A percentile compares a stretch with the other conserved stretches of the same genome.
These are phyloP conservation scores for Globisporangium iwayamae DNA, from an alignment of 352 stramenopile species.

Conservation along the genomic window DNA sequence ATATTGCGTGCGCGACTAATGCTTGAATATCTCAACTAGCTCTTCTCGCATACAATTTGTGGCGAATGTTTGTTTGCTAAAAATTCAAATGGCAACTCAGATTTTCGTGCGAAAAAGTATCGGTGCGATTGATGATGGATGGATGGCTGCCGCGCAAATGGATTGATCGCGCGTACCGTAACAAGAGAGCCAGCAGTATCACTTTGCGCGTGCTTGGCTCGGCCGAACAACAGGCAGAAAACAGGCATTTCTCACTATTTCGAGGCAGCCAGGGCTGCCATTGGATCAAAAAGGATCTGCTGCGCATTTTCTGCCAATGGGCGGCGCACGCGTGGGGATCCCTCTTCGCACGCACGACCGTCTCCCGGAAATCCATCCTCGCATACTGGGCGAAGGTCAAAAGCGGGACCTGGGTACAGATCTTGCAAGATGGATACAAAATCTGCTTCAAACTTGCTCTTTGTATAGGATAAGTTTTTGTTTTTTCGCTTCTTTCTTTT, in stretches of 20 bases:
- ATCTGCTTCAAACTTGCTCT: neutral
- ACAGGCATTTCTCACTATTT: neutral
- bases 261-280: neutral
- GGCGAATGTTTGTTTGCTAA: neutral
- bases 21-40: too few relatives aligned
- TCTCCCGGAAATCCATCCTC: conserved; percentile 6
- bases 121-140: neutral
- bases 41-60: neutral
- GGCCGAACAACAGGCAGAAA: neutral
- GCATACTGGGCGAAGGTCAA: conserved; percentile 1
- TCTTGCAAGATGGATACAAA: conserved; percentile 12
- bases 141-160: neutral
- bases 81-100: conserved; percentile 4
- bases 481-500: neutral
- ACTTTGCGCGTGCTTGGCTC: neutral
- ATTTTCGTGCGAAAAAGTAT: neutral
- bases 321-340: neutral
- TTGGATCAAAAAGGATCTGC: conserved; percentile 9
- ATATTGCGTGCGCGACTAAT: neutral
- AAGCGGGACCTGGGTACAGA: neutral
- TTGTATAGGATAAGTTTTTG: conserved; percentile 3
- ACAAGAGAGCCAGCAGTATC: conserved; percentile 4
- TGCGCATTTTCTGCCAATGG: neutral
- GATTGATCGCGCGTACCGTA: conserved; percentile 6
- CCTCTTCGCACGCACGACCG: conserved; percentile 3